Evolutionary conservation across 2,329 filamentous ascomycete genomes (phyloP), one percentile per base, ranked within the genome.

Genomic region (Thielaviopsis punctulata): DNA sequence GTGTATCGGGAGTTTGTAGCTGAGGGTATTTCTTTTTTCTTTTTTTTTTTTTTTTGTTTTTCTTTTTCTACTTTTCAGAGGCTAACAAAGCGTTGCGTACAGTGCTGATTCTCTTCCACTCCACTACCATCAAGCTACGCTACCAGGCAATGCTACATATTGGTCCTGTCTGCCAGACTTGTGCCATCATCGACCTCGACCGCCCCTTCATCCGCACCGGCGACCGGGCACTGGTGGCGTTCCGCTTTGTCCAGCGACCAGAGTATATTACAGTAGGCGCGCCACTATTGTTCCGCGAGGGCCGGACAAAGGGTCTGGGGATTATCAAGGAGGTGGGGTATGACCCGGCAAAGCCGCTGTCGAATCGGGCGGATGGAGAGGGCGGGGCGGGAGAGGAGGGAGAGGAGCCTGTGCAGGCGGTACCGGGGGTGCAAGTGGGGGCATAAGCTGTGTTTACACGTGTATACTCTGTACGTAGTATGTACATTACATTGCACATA

Each of bases 61-160:
- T 49, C 25, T 47, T 21, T 18, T 33, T 9, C 27, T 39, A 12
- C 15, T 3, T 33, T 33, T 33, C 9, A 15, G 6, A 18, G 52
- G 24, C 22, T 49, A 47, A 49, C 23, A 7, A 22, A 18, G 13
- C 21, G 13, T 9, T 30, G 52, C 58, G 22, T 23, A 0, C 53
- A 80, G 92, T 98, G 1, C 73, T 98, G 21, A 96, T 98, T 58
- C 73, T 98, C 6, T 93, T 86, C 3, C 92, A 98, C 62, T 88
- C 90, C 0, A 98, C 92, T 0, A 98, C 92, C 44, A 98, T 98
- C 66, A 92, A 94, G 66, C 87, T 82, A 0, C 90, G 88, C 61
- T 98, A 98, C 59, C 92, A 98, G 69, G 92, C 92, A 0, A 98
- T 96, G 89, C 75, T 98, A 21, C 92, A 98, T 60, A 89, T 98